These are phyloP conservation scores for Cutaneotrichosporon spelunceum DNA, from an alignment of 1,284 basidiomycete species.

Conservation along the genomic window DNA sequence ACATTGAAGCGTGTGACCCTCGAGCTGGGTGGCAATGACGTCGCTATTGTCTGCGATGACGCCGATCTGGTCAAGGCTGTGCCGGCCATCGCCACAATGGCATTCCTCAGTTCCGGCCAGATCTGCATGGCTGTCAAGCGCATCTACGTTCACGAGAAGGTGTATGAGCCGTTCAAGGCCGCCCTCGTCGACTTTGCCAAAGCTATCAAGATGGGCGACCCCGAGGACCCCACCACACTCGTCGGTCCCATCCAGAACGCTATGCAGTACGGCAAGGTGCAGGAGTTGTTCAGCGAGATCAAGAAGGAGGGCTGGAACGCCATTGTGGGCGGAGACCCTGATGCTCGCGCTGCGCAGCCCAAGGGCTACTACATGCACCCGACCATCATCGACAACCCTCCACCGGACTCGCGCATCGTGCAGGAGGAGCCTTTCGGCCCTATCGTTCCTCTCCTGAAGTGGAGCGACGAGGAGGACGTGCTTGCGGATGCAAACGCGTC, in stretches of 20 bases:
- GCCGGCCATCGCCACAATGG: constrained; percentile 77
- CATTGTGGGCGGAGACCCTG: constrained; percentile 71
- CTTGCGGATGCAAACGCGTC: constrained; percentile 77
- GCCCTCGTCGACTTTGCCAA: constrained; percentile 58
- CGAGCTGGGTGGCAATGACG: constrained; percentile 56
- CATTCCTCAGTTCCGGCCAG: constrained; percentile 89
- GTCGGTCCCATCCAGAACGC: constrained; percentile 91
- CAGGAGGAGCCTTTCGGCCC: constrained; percentile 91
- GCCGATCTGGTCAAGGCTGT: constrained; percentile 91
- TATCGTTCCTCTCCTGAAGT: constrained; percentile 60
- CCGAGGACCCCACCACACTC: constrained; percentile 72
- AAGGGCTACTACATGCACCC: constrained; percentile 73
- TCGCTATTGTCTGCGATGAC: constrained; percentile 77
- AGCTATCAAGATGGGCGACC: constrained; percentile 84
- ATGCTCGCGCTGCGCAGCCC: constrained; percentile 30
- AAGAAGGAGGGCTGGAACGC: constrained; percentile 77
- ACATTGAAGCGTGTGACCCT: constrained; percentile 90
- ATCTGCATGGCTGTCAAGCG: constrained; percentile 57
- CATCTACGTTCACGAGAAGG: constrained; percentile 44
- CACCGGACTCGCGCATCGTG: constrained; percentile 58
- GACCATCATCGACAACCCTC: constrained; percentile 80
- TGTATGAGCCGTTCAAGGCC: constrained; percentile 49
- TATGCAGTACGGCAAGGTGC: constrained; percentile 80
- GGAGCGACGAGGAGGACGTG: constrained; percentile 90
- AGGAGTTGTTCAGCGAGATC: constrained; percentile 80